phyloP scores from a whole-genome alignment of 2,329 filamentous ascomycete species.

The Cladophialophora chaetospira region DNA sequence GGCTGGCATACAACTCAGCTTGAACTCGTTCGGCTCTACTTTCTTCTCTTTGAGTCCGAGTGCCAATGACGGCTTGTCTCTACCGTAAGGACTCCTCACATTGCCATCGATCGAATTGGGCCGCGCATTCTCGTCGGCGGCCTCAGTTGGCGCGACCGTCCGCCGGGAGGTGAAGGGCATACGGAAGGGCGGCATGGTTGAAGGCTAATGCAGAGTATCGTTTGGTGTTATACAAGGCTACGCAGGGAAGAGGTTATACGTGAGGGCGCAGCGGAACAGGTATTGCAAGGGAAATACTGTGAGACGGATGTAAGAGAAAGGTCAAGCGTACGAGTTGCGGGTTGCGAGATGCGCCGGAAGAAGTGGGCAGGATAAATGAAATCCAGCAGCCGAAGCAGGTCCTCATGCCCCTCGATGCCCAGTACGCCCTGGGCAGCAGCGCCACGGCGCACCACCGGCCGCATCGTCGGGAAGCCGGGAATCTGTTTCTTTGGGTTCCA shows the following conservation, averaged over 20 bases:
- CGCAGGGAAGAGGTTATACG: constrained; percentile 1
- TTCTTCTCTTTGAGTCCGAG: constrained; percentile 63
- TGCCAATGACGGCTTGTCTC: constrained; percentile 60
- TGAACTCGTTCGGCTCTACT: constrained; percentile 72
- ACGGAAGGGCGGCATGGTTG: constrained; percentile 66
- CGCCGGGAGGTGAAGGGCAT: constrained; percentile 67
- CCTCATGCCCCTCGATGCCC: not conserved
- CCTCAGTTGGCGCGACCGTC: constrained; percentile 44
- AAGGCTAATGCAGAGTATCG: not conserved
- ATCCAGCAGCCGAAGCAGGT: not conserved
- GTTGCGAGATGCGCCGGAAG: not conserved
- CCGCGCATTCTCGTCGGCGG: constrained; percentile 58
- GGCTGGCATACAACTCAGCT: constrained; percentile 71
- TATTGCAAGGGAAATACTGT: constrained; percentile 14
- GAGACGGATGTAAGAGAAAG: constrained; percentile 4
- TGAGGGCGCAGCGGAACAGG: constrained; percentile 1
- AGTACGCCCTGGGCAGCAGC: not conserved
- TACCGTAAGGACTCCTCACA: constrained; percentile 33
- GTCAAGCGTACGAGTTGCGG: constrained; percentile 5
- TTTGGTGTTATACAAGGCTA: constrained; percentile 14
- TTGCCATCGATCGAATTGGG: constrained; percentile 46
- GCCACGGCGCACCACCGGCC: constrained; percentile 1
- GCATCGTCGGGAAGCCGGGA: constrained; percentile 3
- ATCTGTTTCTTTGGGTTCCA: not conserved
- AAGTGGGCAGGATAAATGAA: constrained; percentile 4